phyloP scores from a whole-genome alignment of 371 early-diverging fungal genomes.

The Dinochytrium kinnereticum region DNA sequence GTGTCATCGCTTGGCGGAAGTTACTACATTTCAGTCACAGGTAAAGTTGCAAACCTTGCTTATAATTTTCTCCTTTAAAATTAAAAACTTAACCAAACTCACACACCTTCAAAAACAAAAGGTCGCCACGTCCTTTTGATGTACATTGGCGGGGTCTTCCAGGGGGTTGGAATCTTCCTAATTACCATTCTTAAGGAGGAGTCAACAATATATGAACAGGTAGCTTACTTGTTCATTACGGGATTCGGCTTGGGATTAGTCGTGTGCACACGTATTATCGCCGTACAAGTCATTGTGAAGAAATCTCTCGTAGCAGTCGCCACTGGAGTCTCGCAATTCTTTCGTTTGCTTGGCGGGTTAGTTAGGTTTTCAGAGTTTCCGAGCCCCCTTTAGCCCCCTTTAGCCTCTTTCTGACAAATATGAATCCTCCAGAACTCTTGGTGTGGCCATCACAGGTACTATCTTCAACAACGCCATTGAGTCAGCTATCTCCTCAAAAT shows the following conservation, averaged over 20 bases:
- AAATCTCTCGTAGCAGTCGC: conserved; percentile 61
- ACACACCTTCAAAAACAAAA: no score
- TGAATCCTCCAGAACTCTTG: no score
- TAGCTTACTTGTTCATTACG: conserved; percentile 59
- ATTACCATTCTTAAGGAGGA: conserved; percentile 27
- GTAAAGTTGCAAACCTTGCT: no score
- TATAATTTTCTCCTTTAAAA: no score
- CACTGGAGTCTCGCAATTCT: conserved; percentile 63
- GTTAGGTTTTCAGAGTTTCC: no score
- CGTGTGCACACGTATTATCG: conserved; percentile 63
- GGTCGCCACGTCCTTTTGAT: conserved; percentile 40
- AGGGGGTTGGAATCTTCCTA: conserved; percentile 41
- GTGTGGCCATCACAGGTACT: conserved; percentile 15
- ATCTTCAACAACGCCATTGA: conserved; percentile 22
- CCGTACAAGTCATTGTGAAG: conserved; percentile 59
- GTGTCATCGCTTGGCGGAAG: conserved; percentile 58
- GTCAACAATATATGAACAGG: conserved; percentile 49
- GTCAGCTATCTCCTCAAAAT: not conserved
- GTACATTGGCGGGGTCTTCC: conserved; percentile 53
- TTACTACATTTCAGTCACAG: conserved; percentile 47
- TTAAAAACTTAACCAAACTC: no score
- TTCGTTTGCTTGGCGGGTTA: conserved; percentile 71
- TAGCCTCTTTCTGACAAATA: no score
- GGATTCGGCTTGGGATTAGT: conserved; percentile 68
- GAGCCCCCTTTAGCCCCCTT: no score